Percentiles rank a stretch among this genome's conserved stretches.
Evolutionary conservation across 179 eudicot species (phyloP).

Genomic region (Heliamphora pulchella): DNA sequence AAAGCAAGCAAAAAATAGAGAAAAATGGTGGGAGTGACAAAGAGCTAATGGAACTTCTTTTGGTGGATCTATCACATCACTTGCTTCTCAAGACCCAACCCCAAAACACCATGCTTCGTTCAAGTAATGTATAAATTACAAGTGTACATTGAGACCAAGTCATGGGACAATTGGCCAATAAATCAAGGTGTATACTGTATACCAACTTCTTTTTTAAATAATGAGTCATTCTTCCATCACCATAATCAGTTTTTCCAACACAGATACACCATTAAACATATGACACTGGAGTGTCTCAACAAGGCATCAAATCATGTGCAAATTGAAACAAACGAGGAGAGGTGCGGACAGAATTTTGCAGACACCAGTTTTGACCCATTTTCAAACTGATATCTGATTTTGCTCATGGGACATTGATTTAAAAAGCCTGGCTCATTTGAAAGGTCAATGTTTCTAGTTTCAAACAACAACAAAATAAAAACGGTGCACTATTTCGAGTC

Average conservation of each 20-base stretch:
- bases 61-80: slow-evolving; percentile 13
- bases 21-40: slow-evolving; percentile 19
- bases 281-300: no score
- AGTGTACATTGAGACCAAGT: neutral
- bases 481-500: no score
- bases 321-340: no score
- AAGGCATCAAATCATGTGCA: no score
- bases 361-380: no score
- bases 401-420: no score
- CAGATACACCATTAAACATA: neutral
- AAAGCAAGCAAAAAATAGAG: slow-evolving; percentile 15
- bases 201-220: neutral
- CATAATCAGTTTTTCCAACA: neutral
- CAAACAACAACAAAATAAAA: no score
- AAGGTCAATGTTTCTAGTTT: no score
- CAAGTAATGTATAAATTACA: neutral
- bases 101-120: slow-evolving; percentile 8
- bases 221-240: slow-evolving; percentile 10
- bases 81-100: slow-evolving; percentile 15
- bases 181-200: neutral
- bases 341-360: no score
- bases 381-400: no score
- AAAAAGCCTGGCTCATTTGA: no score
- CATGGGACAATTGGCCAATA: neutral
- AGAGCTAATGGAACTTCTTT: slow-evolving; percentile 17